Evolutionary conservation across 148 eudicot species (phyloP).

Genomic region (Rhododendron ovatum): DNA sequence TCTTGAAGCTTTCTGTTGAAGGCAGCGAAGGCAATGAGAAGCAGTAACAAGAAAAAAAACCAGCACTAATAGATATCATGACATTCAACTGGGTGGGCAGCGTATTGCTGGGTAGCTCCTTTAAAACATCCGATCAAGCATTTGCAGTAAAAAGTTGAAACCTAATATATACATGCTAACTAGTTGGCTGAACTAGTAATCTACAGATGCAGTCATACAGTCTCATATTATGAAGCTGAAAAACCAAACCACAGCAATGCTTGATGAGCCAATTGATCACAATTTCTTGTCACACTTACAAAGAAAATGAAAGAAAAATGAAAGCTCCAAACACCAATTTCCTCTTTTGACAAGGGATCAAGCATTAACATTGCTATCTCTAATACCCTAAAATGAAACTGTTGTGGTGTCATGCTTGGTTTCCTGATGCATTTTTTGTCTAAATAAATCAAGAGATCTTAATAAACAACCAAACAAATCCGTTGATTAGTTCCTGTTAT

Average conservation of each 20-base stretch:
- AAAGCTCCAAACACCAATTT: not conserved
- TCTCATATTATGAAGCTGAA: not conserved
- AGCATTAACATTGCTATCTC: not conserved
- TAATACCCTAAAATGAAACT: not conserved
- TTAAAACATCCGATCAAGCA: not conserved
- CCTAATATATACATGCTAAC: not conserved
- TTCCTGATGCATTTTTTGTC: not conserved
- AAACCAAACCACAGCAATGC: not conserved
- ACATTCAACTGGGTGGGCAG: not conserved
- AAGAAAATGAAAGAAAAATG: not conserved
- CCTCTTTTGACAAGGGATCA: not conserved
- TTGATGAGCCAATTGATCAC: not conserved
- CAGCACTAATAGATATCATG: not conserved
- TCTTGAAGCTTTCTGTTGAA: constrained; percentile 86
- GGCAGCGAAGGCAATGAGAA: constrained; percentile 12
- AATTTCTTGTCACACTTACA: not conserved
- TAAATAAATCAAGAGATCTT: not conserved
- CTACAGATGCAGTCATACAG: not conserved
- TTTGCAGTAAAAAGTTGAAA: not conserved
- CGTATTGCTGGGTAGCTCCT: not conserved
- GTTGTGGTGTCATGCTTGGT: not conserved
- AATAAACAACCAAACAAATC: not conserved
- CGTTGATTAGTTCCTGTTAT: not conserved
- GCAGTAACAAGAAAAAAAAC: not conserved
- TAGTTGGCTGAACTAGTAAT: not conserved